Base-by-base conservation (phyloP, 352 stramenopile species). In the Phytophthora sansomeana region DNA sequence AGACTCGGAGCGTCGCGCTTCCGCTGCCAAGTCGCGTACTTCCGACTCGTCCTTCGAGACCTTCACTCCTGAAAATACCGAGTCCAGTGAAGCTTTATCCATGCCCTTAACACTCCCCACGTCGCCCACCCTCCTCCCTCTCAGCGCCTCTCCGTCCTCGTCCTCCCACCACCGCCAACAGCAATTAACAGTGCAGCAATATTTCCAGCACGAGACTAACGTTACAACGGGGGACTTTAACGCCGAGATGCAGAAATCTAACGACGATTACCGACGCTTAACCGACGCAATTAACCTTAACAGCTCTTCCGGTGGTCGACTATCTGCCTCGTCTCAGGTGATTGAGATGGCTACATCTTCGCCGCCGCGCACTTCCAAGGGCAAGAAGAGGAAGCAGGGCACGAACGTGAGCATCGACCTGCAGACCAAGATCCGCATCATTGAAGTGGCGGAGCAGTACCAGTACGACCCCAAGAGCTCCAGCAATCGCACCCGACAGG, bases 341-440 rank as follows among this genome's bases (percentile, higher is more conserved):
- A 42, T 58, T 39, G 35, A 58, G 6, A 5, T 56, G 32, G 43
- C 58, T 9, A 50, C 41, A 0, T 56, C 55, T 8, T 55, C 58
- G 11, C 28, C 33, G 6, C 10, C 14, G 14, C 47, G 24, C 35
- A 19, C 17, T 2, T 14, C n/a, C 1, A 76, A 63, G 65, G 44
- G 52, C 2, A 85, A 83, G 63, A 93, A 91, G 73, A 70, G 85
- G 58, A 89, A 87, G 46, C 60, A 63, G 14, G 81, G 81, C 5
- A 71, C 78, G 3, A 91, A 89, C 63, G 81, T 83, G 30, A 92
- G 85, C 28, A 89, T 92, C 49, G 85, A 93, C 51, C 63, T 93
- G 35, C 83, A 93, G 77, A 93, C 85, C 54, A 93, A 93, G 73
- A 93, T 93, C 70, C 81, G 83, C 13, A 78, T 93, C 33, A 93